Conservation (phyloP, 23 red algal species). For the Gracilaria gracilis region DNA sequence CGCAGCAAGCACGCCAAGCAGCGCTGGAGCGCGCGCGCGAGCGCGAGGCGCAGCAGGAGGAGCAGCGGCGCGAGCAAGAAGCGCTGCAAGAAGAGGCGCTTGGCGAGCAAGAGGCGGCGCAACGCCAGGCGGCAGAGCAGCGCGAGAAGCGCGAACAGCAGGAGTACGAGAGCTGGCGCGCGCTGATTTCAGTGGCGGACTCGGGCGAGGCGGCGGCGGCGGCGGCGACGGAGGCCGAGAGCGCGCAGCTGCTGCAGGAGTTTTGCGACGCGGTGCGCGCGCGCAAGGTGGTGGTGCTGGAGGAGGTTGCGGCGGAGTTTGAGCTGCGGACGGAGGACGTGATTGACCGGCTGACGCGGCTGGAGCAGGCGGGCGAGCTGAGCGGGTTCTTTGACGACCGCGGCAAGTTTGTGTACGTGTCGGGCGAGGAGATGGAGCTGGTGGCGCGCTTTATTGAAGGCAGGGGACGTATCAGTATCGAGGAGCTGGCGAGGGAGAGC, state of each 20-base stretch:
- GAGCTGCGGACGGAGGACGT: slow-evolving; percentile 74
- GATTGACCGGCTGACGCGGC: slow-evolving; percentile 51
- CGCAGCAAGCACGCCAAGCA: slow-evolving; percentile 50
- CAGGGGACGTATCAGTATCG: slow-evolving; percentile 45
- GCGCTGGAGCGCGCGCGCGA: slow-evolving; percentile 49
- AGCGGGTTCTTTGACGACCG: slow-evolving; percentile 86
- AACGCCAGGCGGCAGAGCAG: slow-evolving; percentile 17
- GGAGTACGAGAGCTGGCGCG: slow-evolving; percentile 58
- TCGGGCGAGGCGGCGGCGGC: slow-evolving; percentile 34
- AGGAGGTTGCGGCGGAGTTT: slow-evolving; percentile 77
- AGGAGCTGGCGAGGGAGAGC: slow-evolving; percentile 49
- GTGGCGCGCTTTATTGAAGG: slow-evolving; percentile 52
- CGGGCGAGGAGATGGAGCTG: slow-evolving; percentile 60
- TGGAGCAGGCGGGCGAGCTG: slow-evolving; percentile 62
- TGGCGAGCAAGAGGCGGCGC: slow-evolving; percentile 31
- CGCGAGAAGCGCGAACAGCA: slow-evolving; percentile 45
- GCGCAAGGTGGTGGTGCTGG: slow-evolving; percentile 72
- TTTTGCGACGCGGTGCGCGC: slow-evolving; percentile 56
- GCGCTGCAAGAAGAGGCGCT: neutral
- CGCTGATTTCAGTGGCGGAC: slow-evolving; percentile 54
- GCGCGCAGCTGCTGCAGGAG: slow-evolving; percentile 41
- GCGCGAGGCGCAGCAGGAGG: slow-evolving; percentile 20
- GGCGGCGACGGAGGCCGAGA: slow-evolving; percentile 11
- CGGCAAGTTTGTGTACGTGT: slow-evolving; percentile 86
- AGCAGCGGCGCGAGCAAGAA: slow-evolving; percentile 38